phyloP scores from a whole-genome alignment of 192 early-diverging fungal genomes.

The Coemansia sp. region DNA sequence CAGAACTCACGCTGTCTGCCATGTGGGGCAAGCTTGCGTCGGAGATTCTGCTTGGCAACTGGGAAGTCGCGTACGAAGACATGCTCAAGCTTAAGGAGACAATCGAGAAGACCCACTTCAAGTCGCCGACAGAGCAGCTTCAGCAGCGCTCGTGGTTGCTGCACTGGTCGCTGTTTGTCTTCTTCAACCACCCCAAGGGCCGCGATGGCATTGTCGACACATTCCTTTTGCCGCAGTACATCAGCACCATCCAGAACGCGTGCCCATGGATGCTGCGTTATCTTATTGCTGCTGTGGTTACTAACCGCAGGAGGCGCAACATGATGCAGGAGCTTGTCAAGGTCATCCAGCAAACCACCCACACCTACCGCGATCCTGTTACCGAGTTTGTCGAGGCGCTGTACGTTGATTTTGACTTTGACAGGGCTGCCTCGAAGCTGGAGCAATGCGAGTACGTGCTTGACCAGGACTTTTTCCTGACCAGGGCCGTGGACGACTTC shows the following conservation, averaged over 20 bases:
- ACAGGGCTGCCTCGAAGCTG: conserved; percentile 82
- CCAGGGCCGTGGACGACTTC: conserved; percentile 85
- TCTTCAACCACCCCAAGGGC: conserved; percentile 97
- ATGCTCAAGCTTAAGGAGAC: conserved; percentile 80
- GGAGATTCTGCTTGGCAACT: conserved; percentile 92
- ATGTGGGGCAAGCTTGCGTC: conserved; percentile 97
- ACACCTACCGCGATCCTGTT: conserved; percentile 86
- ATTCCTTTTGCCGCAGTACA: conserved; percentile 86
- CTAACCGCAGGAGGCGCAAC: conserved; percentile 83
- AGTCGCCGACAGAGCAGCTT: conserved; percentile 80
- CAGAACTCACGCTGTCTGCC: conserved; percentile 77
- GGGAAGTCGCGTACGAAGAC: conserved; percentile 91
- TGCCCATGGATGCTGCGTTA: conserved; percentile 98
- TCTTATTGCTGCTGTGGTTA: conserved; percentile 86
- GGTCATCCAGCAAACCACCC: conserved; percentile 82
- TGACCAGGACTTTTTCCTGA: conserved; percentile 89
- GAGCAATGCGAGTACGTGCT: conserved; percentile 87
- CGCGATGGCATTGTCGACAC: conserved; percentile 92
- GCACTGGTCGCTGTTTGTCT: conserved; percentile 97
- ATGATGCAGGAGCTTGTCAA: conserved; percentile 87
- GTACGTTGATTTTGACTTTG: conserved; percentile 94
- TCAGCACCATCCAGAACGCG: conserved; percentile 96
- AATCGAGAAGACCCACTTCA: conserved; percentile 81
- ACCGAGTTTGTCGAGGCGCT: conserved; percentile 92
- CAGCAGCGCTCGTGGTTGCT: conserved; percentile 92